Evolutionary conservation across 352 stramenopile genomes (phyloP).

Genomic region (Pythium phragmiticola): DNA sequence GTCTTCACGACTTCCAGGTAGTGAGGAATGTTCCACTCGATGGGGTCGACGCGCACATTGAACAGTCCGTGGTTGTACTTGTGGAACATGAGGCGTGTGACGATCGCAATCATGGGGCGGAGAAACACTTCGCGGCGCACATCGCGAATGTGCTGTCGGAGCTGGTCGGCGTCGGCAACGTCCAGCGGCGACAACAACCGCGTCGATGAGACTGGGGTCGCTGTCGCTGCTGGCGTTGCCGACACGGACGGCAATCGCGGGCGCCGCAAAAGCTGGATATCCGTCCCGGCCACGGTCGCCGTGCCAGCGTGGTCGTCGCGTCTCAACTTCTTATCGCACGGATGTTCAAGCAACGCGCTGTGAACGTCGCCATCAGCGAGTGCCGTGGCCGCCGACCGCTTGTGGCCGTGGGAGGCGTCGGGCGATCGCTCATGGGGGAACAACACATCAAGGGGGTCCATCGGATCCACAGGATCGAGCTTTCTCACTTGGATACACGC

Average conservation of each 20-base stretch:
- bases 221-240: background rate
- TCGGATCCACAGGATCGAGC: slow-evolving; percentile 4
- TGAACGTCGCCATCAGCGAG: slow-evolving; percentile 14
- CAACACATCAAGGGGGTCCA: slow-evolving; percentile 23
- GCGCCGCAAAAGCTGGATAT: slow-evolving; percentile 19
- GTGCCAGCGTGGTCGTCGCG: slow-evolving; percentile 18
- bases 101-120: slow-evolving; percentile 55
- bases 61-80: slow-evolving; percentile 80
- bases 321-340: slow-evolving; percentile 51
- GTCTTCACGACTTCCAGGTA: slow-evolving; percentile 85
- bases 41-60: slow-evolving; percentile 75
- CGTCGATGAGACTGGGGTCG: background rate
- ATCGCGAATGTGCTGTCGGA: slow-evolving; percentile 71
- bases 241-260: slow-evolving; percentile 2
- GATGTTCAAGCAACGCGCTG: slow-evolving; percentile 22
- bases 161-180: slow-evolving; percentile 49
- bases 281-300: background rate
- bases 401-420: slow-evolving; percentile 16
- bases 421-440: slow-evolving; percentile 28
- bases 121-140: slow-evolving; percentile 69
- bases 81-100: slow-evolving; percentile 83
- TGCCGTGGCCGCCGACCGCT: slow-evolving; percentile 15
- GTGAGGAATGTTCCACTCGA: slow-evolving; percentile 77
- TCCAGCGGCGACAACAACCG: slow-evolving; percentile 60
- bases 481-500: slow-evolving; percentile 9